These are phyloP conservation scores for Skeletonema tropicum DNA, from an alignment of 108 stramenopile species.

Conservation along the genomic window DNA sequence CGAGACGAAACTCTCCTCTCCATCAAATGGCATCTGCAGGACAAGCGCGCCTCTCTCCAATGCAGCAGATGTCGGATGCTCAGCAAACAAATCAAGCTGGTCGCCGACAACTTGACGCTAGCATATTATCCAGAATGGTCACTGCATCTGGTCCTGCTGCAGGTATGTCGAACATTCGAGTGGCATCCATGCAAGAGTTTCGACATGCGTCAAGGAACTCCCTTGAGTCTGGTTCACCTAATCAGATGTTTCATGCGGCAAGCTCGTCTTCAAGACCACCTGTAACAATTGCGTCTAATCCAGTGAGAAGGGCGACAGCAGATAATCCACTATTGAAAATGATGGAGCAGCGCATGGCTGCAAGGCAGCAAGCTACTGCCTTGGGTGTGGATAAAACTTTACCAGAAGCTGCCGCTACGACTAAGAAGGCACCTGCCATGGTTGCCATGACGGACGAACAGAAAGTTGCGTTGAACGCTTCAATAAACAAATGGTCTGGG, in stretches of 20 bases:
- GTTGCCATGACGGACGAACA: background rate
- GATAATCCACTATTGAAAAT: constrained; percentile 40
- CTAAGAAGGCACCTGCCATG: background rate
- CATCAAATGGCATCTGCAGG: background rate
- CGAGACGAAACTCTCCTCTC: background rate
- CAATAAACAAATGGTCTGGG: constrained; percentile 42
- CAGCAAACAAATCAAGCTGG: background rate
- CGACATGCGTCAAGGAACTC: constrained; percentile 26
- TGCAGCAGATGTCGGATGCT: background rate
- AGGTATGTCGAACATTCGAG: constrained; percentile 13
- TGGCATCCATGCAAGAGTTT: constrained; percentile 40
- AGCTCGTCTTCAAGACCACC: background rate
- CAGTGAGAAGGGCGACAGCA: background rate
- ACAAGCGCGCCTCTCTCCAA: background rate
- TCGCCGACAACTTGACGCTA: constrained; percentile 14
- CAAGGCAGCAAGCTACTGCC: constrained; percentile 2
- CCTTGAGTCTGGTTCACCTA: constrained; percentile 12
- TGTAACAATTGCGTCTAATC: background rate
- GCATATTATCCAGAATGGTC: constrained; percentile 41
- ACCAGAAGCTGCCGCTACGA: background rate
- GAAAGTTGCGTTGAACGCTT: constrained; percentile 27
- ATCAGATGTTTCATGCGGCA: constrained; percentile 2
- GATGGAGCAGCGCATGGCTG: constrained; percentile 48
- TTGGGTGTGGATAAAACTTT: background rate
- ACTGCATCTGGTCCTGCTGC: constrained; percentile 11